phyloP scores from a whole-genome alignment of 352 stramenopile species.

The Lagenidium sp. region DNA sequence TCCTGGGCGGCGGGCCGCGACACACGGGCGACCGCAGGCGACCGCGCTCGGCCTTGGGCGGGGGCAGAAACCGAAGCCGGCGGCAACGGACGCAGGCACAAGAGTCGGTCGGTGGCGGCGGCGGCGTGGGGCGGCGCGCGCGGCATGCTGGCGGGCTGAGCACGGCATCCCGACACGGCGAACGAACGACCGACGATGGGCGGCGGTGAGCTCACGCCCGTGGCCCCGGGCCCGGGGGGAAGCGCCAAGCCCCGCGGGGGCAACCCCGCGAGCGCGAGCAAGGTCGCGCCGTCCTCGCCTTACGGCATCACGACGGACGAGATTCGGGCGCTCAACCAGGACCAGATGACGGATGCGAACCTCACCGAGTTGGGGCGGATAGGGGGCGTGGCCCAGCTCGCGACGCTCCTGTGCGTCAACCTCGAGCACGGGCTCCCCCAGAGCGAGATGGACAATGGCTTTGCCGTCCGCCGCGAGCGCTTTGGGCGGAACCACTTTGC shows the following conservation, averaged over 20 bases:
- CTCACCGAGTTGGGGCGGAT: slow-evolving; percentile 46
- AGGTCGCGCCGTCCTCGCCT: slow-evolving; percentile 57
- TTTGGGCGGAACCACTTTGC: slow-evolving; percentile 63
- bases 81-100: no score
- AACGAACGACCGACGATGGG: background rate
- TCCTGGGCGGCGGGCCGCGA: no score
- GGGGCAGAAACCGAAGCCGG: slow-evolving; percentile 15
- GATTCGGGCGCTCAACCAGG: slow-evolving; percentile 56
- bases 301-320: slow-evolving; percentile 70
- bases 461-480: slow-evolving; percentile 35
- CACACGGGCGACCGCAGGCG: background rate
- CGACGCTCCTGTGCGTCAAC: slow-evolving; percentile 60
- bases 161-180: background rate
- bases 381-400: slow-evolving; percentile 40
- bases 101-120: no score
- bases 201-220: slow-evolving; percentile 36
- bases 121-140: no score
- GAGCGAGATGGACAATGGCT: slow-evolving; percentile 47
- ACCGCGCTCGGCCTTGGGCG: background rate
- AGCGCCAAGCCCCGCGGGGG: background rate
- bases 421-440: slow-evolving; percentile 48
- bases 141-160: no score
- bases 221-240: slow-evolving; percentile 15
- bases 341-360: slow-evolving; percentile 79
- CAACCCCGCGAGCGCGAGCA: slow-evolving; percentile 21